Evolutionary conservation across 176 grass and related monocot genomes (phyloP).

Genomic region (Tillandsia fasciculata): DNA sequence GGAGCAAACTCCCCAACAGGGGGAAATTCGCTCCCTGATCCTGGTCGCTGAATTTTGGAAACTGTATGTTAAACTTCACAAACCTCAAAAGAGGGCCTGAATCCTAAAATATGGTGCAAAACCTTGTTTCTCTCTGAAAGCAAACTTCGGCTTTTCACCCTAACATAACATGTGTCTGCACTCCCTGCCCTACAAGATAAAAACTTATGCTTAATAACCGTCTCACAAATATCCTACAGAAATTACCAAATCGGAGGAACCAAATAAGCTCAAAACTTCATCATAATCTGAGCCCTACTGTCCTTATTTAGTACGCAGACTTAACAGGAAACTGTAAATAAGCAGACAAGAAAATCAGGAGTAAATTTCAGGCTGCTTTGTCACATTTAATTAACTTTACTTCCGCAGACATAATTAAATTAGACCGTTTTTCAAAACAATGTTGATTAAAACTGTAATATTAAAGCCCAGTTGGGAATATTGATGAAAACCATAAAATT

Average conservation of each 20-base stretch:
- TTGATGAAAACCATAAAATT: too few relatives aligned
- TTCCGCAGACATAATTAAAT: too few relatives aligned
- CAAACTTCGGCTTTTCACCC: not conserved
- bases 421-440: too few relatives aligned
- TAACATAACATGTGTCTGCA: not conserved
- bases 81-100: not conserved
- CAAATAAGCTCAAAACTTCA: not conserved
- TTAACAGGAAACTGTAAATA: too few relatives aligned
- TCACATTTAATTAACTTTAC: too few relatives aligned
- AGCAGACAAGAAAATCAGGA: too few relatives aligned
- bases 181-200: not conserved
- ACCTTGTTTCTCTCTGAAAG: not conserved
- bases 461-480: too few relatives aligned
- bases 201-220: not conserved
- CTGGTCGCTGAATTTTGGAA: slow-evolving; percentile 69
- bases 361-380: too few relatives aligned
- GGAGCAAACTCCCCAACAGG: slow-evolving; percentile 79
- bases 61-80: not conserved
- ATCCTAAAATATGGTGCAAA: not conserved
- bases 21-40: slow-evolving; percentile 68
- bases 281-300: not conserved
- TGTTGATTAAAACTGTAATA: too few relatives aligned
- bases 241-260: not conserved
- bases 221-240: not conserved
- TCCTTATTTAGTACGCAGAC: not conserved